A percentile compares a stretch with the other conserved stretches of the same genome.
phyloP scores from a whole-genome alignment of 371 early-diverging fungal species.

The Mucor circinelloides region DNA sequence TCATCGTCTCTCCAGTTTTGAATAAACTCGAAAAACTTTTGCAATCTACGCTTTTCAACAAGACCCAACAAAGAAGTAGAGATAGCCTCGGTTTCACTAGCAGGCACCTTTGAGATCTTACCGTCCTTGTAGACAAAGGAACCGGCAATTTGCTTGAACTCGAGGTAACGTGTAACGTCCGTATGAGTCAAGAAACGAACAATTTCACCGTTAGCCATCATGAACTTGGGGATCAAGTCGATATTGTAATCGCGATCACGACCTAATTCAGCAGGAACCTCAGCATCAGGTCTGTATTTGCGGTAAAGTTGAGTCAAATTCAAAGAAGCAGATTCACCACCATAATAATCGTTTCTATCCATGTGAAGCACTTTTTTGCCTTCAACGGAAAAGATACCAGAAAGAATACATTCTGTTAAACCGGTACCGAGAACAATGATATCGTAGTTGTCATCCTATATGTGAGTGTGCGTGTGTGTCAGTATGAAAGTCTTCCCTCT shows the following conservation, averaged over 20 bases:
- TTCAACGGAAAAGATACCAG: constrained; percentile 97
- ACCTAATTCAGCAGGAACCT: constrained; percentile 73
- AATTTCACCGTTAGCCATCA: constrained; percentile 97
- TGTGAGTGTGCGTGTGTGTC: not conserved
- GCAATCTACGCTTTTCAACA: constrained; percentile 94
- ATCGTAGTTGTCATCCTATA: constrained; percentile 90
- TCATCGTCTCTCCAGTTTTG: constrained; percentile 84
- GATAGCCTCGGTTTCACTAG: constrained; percentile 90
- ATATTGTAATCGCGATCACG: constrained; percentile 96
- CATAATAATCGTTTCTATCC: constrained; percentile 99
- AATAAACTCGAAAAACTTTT: constrained; percentile 97
- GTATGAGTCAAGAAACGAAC: constrained; percentile 90
- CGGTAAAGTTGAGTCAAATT: constrained; percentile 92
- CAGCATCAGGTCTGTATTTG: constrained; percentile 78
- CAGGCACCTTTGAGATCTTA: constrained; percentile 94
- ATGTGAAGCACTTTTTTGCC: constrained; percentile 98
- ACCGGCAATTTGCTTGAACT: constrained; percentile 97
- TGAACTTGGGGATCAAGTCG: constrained; percentile 99
- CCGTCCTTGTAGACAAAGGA: constrained; percentile 93
- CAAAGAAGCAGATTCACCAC: constrained; percentile 94
- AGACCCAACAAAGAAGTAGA: constrained; percentile 89
- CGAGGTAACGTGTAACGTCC: constrained; percentile 97
- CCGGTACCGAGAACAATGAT: constrained; percentile 99
- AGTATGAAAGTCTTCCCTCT: not conserved
- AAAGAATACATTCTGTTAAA: constrained; percentile 98